Evolutionary conservation across 1,284 basidiomycete genomes (phyloP).

Genomic region (Testicularia cyperi): DNA sequence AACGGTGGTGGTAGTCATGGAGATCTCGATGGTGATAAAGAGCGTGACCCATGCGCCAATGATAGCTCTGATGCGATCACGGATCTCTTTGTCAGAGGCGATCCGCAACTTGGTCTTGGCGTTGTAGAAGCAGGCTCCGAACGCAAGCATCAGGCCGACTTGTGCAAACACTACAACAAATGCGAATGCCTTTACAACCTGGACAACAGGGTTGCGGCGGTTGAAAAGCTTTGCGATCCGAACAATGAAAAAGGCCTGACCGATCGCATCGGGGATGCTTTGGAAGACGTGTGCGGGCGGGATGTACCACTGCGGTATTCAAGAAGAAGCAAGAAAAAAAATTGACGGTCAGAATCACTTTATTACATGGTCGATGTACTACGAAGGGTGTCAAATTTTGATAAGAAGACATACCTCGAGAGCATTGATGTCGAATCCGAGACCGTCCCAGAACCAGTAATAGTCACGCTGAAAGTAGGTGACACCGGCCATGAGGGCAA

Average conservation of each 20-base stretch:
- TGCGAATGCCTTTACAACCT: neutral
- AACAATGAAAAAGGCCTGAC: slow-evolving; percentile 17
- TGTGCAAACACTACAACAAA: slow-evolving; percentile 1
- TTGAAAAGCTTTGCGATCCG: slow-evolving; percentile 25
- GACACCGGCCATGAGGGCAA: neutral
- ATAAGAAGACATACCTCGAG: too few species aligned
- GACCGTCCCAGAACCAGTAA: slow-evolving; percentile 2
- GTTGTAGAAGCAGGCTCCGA: slow-evolving; percentile 8
- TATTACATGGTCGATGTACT: too few species aligned
- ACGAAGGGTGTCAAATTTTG: too few species aligned
- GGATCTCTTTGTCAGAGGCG: neutral
- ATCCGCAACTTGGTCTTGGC: slow-evolving; percentile 3
- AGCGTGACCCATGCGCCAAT: slow-evolving; percentile 13
- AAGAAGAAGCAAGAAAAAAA: too few species aligned
- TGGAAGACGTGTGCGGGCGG: slow-evolving; percentile 7
- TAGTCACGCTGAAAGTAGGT: slow-evolving; percentile 2
- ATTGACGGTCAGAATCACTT: too few species aligned
- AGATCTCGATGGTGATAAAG: slow-evolving; percentile 12
- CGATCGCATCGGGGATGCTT: slow-evolving; percentile 13
- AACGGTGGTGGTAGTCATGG: slow-evolving; percentile 16
- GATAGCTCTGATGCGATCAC: slow-evolving; percentile 7
- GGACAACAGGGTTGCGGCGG: neutral
- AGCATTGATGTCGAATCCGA: slow-evolving; percentile 14
- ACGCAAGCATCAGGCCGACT: slow-evolving; percentile 8
- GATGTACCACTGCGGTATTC: slow-evolving; percentile 14